Conservation (phyloP, 352 stramenopile genomes). For the Pythium utonaiense region DNA sequence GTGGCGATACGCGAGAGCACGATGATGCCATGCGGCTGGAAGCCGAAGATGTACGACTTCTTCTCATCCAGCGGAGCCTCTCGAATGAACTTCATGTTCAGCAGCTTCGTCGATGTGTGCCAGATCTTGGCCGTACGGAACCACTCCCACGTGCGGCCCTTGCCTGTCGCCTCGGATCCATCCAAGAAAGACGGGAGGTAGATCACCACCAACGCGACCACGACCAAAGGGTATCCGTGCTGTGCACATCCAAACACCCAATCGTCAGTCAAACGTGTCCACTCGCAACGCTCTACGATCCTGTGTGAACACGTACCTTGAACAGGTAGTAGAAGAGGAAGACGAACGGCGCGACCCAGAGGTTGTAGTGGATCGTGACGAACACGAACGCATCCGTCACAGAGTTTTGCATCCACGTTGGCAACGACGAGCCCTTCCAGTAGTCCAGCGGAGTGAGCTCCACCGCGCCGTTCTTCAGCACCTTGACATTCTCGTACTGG, state of each 20-base stretch:
- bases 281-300: too few species aligned
- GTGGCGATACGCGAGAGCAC: conserved; percentile 65
- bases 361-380: conserved; percentile 73
- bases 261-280: too few species aligned
- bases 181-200: conserved; percentile 63
- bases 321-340: conserved; percentile 67
- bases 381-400: conserved; percentile 51
- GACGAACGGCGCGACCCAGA: conserved; percentile 48
- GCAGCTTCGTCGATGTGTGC: conserved; percentile 48
- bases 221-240: conserved; percentile 24
- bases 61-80: conserved; percentile 48
- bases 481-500: not conserved
- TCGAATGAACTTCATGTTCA: conserved; percentile 55
- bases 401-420: conserved; percentile 39
- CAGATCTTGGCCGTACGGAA: conserved; percentile 44
- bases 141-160: conserved; percentile 40
- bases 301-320: conserved; percentile 25
- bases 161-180: conserved; percentile 46
- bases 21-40: conserved; percentile 74
- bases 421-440: conserved; percentile 41
- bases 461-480: conserved; percentile 21
- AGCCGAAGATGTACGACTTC: conserved; percentile 73
- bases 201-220: conserved; percentile 37
- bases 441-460: conserved; percentile 44
- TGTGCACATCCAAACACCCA: not conserved